Evolutionary conservation across 768 basidiomycete species (phyloP).

Genomic region (Strobilomyces confusus): DNA sequence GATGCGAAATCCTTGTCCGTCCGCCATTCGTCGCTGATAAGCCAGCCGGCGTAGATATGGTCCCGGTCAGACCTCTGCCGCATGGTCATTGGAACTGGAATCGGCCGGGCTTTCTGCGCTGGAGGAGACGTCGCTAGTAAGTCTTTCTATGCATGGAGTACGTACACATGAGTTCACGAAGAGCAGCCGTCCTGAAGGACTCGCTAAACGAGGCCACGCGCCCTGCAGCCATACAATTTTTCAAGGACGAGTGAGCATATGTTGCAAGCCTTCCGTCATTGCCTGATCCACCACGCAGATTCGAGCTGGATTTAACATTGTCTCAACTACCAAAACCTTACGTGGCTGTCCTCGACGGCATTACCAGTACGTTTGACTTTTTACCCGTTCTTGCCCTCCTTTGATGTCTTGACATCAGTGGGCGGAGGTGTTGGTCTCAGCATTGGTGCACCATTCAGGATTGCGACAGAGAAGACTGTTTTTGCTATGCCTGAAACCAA

Average conservation of each 20-base stretch:
- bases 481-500: constrained; percentile 98
- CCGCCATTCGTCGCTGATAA: constrained; percentile 6
- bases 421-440: constrained; percentile 93
- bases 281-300: constrained; percentile 42
- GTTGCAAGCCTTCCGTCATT: constrained; percentile 2
- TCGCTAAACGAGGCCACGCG: constrained; percentile 50
- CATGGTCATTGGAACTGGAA: constrained; percentile 68
- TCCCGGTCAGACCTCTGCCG: constrained; percentile 63
- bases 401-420: constrained; percentile 48
- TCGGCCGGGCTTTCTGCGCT: constrained; percentile 81
- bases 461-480: constrained; percentile 88
- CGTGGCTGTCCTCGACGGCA: constrained; percentile 84
- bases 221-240: constrained; percentile 74
- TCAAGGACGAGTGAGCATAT: constrained; percentile 75
- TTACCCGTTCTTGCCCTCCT: constrained; percentile 1
- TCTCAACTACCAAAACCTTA: constrained; percentile 82
- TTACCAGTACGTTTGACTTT: constrained; percentile 63
- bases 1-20: neutral
- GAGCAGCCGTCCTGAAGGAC: constrained; percentile 52
- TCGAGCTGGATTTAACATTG: constrained; percentile 73
- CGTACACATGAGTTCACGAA: constrained; percentile 4
- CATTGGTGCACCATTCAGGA: constrained; percentile 79
- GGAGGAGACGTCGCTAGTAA: constrained; percentile 92
- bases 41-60: constrained; percentile 57
- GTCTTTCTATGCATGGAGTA: constrained; percentile 27